These are phyloP conservation scores for Aegilops speltoides DNA, from an alignment of 176 grass and related monocot species.

Conservation along the genomic window DNA sequence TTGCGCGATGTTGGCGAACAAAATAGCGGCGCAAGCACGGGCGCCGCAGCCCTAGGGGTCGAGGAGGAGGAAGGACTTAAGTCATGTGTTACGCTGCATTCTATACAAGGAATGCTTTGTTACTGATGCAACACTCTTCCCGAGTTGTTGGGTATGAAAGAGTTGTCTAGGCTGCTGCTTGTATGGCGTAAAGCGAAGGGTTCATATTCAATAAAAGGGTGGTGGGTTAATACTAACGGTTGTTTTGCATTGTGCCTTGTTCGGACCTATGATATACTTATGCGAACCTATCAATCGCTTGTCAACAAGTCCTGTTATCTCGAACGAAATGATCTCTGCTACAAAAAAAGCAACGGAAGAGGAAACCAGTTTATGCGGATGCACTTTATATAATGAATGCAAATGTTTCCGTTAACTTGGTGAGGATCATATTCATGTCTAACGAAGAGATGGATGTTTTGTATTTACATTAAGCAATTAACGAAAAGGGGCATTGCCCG, in stretches of 20 bases:
- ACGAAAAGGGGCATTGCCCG: too few relatives aligned
- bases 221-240: too few relatives aligned
- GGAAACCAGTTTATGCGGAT: not conserved
- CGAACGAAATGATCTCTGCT: not conserved
- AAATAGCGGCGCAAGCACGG: constrained; percentile 17
- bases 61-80: not conserved
- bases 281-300: not conserved
- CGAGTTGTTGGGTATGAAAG: too few relatives aligned
- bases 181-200: not conserved
- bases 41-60: not conserved
- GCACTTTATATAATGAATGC: not conserved
- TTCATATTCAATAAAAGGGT: constrained; percentile 28
- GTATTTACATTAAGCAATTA: too few relatives aligned
- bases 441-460: too few relatives aligned
- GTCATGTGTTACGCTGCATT: not conserved
- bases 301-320: not conserved
- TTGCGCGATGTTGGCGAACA: not conserved
- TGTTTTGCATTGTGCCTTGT: not conserved
- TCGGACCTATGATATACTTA: not conserved
- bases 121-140: too few relatives aligned
- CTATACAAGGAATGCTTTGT: too few relatives aligned
- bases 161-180: too few relatives aligned
- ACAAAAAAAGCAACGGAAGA: not conserved
- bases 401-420: not conserved
- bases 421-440: too few relatives aligned